Conservation (phyloP, 202 grass and related monocot species). For the Musa balbisiana region DNA sequence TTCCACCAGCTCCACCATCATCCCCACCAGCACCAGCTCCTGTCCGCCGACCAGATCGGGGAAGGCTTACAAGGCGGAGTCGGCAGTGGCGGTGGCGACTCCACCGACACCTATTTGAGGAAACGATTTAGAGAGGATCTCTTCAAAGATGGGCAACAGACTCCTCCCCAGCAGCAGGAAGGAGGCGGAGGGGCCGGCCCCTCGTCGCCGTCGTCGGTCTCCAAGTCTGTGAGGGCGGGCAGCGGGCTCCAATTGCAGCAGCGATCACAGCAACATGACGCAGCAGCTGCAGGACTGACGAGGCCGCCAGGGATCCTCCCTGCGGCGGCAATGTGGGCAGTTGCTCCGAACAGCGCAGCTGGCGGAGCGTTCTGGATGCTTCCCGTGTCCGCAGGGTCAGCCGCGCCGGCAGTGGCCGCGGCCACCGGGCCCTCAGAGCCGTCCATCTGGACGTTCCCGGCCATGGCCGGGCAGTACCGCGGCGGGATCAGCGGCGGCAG, state of each 20-base stretch:
- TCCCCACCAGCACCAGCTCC: constrained; percentile 28
- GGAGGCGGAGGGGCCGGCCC: constrained; percentile 31
- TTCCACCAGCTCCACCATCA: constrained; percentile 78
- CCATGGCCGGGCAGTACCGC: constrained; percentile 2
- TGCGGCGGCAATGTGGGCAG: constrained; percentile 75
- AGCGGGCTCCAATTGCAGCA: constrained; percentile 10
- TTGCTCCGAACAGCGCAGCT: constrained; percentile 46
- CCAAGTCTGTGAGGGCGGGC: constrained; percentile 1
- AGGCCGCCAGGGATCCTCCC: constrained; percentile 12
- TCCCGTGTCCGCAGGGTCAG: constrained; percentile 46
- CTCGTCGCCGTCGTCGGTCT: constrained; percentile 25
- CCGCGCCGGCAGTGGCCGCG: constrained; percentile 21
- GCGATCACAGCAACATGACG: constrained; percentile 4
- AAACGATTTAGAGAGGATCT: constrained; percentile 87
- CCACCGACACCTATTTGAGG: constrained; percentile 51
- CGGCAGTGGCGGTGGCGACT: constrained; percentile 24
- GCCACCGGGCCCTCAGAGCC: constrained; percentile 30
- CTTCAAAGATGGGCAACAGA: constrained; percentile 86
- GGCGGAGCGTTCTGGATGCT: constrained; percentile 94
- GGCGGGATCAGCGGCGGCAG: constrained; percentile 16
- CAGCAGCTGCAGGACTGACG: background rate
- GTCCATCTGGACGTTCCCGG: constrained; percentile 67
- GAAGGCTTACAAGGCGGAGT: constrained; percentile 6
- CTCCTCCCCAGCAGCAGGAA: constrained; percentile 1
- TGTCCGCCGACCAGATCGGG: constrained; percentile 4